phyloP scores from a whole-genome alignment of 2,329 filamentous ascomycete species.

The Xylariaceae sp. region DNA sequence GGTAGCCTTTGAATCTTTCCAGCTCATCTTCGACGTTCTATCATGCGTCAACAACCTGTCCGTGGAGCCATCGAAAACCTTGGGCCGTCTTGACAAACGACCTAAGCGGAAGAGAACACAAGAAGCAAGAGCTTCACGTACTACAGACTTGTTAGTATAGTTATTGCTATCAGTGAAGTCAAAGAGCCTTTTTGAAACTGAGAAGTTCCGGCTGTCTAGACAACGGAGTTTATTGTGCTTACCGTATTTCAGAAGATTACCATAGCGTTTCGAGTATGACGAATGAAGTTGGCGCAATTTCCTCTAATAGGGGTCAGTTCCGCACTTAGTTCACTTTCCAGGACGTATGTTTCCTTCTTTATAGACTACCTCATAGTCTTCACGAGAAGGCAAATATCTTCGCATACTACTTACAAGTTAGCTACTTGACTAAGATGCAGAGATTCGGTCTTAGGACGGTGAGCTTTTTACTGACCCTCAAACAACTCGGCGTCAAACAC shows the following conservation, averaged over 20 bases:
- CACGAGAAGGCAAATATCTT: not conserved
- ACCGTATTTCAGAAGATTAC: conserved; percentile 63
- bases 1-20: conserved; percentile 60
- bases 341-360: too few species aligned
- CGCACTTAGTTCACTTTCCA: not conserved
- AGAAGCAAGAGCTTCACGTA: not conserved
- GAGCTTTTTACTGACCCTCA: not conserved
- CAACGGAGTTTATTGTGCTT: not conserved
- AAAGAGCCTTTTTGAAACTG: not conserved
- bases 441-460: not conserved
- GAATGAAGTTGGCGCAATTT: conserved; percentile 67
- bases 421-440: not conserved
- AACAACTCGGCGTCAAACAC: not conserved
- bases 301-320: conserved; percentile 41
- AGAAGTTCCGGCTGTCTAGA: not conserved
- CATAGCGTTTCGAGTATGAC: conserved; percentile 68
- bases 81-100: not conserved
- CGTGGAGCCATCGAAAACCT: not conserved
- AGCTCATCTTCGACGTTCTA: conserved; percentile 69
- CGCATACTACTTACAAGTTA: not conserved
- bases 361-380: not conserved
- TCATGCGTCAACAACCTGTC: not conserved
- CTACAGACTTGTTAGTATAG: not conserved
- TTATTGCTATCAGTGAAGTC: not conserved
- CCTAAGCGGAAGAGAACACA: not conserved